Percentiles rank a stretch among this genome's conserved stretches.
These are phyloP conservation scores for Salix viminalis DNA, from an alignment of 345 rosid genomes.

Conservation along the genomic window DNA sequence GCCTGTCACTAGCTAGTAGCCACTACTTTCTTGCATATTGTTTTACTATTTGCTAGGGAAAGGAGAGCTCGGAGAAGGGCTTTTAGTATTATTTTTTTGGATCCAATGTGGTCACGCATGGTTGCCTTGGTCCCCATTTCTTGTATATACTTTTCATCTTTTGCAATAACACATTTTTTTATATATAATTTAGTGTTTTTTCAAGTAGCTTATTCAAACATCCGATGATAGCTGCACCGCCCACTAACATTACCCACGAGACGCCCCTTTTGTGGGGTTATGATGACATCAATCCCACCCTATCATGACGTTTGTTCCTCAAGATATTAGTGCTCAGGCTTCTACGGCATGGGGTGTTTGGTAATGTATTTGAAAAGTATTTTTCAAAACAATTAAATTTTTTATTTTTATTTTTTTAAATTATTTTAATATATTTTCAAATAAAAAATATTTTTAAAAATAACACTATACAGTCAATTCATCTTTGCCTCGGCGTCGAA, in stretches of 20 bases:
- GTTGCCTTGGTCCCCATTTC: constrained; percentile 59
- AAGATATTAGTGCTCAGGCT: not conserved
- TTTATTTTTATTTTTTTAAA: too few relatives aligned
- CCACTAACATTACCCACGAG: constrained; percentile 35
- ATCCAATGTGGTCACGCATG: constrained; percentile 75
- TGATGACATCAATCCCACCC: constrained; percentile 61
- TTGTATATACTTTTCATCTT: constrained; percentile 36
- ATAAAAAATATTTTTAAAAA: too few relatives aligned
- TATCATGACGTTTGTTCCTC: constrained; percentile 48
- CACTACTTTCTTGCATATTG: not conserved
- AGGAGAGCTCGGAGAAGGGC: not conserved
- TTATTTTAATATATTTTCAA: too few relatives aligned
- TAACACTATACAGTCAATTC: not conserved
- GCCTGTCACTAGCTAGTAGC: constrained; percentile 1
- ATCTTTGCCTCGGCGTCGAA: not conserved
- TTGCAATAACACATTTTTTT: constrained; percentile 23
- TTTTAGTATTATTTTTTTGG: constrained; percentile 16
- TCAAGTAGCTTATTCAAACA: constrained; percentile 35
- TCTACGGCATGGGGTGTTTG: too few relatives aligned
- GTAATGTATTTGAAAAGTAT: too few relatives aligned
- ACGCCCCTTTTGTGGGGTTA: constrained; percentile 20
- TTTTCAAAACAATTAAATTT: too few relatives aligned
- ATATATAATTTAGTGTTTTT: constrained; percentile 10
- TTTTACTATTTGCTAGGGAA: not conserved
- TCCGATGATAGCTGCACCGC: constrained; percentile 53